Base-by-base conservation (phyloP, 768 basidiomycete species). In the Chalciporus pseudorubinellus region DNA sequence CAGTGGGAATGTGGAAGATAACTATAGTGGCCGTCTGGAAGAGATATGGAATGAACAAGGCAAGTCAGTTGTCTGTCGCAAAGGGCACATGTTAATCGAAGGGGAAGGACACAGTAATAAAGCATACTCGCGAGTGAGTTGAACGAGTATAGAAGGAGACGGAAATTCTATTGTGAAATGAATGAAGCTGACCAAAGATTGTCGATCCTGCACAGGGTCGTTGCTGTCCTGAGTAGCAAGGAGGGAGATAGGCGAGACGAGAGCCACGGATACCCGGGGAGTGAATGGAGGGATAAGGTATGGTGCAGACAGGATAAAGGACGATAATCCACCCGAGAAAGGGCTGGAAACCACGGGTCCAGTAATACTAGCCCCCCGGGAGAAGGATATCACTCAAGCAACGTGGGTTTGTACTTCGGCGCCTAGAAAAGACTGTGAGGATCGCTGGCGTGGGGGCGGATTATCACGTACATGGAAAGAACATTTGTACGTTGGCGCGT, bases 181-280 rank as follows among this genome's bases (percentile, higher is more conserved):
- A 66, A 65, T 48, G 58, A 50, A 55, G 31, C 64, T 50, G 14
- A 66, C 65, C 64, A 49, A 50, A 39, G 60, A 65, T 55, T 53
- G 57, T 54, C 58, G 53, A 62, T 66, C 62, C 40, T 28, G 42
- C 39, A 49, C 55, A 52, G 49, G 51, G 44, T 52, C 33, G 18
- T 19, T 31, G 34, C 10, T 3, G 20, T 39, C 6, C 36, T 9
- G 33, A 28, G 49, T 43, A 39, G 34, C 39, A 33, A 28, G 39
- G 34, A 12, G 16, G 46, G 40, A 39, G 10, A 26, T n/a, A 46
- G 31, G 6, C 41, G 10, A 26, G 19, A 39, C 11, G 16, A 36
- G 24, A 19, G 29, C 18, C 28, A 33, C 28, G 39, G 24, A 21
- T n/a, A 33, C 12, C 29, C 29, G 33, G 38, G 24, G 22, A 31